Base-by-base conservation (phyloP, 495 filamentous ascomycete species). In the Ramalina peruviana region DNA sequence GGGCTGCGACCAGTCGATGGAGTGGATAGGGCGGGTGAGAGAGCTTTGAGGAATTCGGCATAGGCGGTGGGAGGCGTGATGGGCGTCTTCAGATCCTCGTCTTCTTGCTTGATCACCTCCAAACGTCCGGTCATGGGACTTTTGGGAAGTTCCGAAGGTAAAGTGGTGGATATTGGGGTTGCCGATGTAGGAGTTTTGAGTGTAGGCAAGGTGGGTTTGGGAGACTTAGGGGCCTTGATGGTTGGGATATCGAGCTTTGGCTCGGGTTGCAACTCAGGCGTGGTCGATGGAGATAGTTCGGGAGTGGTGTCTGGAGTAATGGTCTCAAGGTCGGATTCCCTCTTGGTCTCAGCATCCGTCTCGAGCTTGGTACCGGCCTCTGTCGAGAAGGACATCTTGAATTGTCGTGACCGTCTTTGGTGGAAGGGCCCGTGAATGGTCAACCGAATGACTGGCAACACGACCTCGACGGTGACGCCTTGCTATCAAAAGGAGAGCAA, bases 11-110 rank as follows among this genome's bases (percentile, higher is more conserved):
- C 51, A 16, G 55, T 65, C 1, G 66, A 65, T 0, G 72, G 70
- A 45, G 64, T 71, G 10, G 63, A 63, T 53, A 83, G 67, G 21
- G 80, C 71, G 2, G 85, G 85, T 11, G 84, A 86, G 37, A 88
- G 68, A 6, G 80, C 78, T 59, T 86, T 86, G 48, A 97, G 78
- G 61, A 96, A 97, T 56, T 97, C 86, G 39, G 86, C 83, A 60
- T 97, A 97, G 48, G 90, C 88, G 4, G 74, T 70, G 3, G 90
- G 90, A 25, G 90, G 89, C n/a, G 84, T 92, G 67, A 97, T 93
- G 43, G 89, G 90, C 3, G 88, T 95, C 58, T 80, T 80, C 2
- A 60, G 40, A 33, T 70, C 62, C 25, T 68, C 56, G 53, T 80
- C 73, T 49, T 76, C 72, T 46, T 69, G 65, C 51, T 75, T 76